Evolutionary conservation across 108 stramenopile species (phyloP).

Genomic region (Discostella pseudostelligera): DNA sequence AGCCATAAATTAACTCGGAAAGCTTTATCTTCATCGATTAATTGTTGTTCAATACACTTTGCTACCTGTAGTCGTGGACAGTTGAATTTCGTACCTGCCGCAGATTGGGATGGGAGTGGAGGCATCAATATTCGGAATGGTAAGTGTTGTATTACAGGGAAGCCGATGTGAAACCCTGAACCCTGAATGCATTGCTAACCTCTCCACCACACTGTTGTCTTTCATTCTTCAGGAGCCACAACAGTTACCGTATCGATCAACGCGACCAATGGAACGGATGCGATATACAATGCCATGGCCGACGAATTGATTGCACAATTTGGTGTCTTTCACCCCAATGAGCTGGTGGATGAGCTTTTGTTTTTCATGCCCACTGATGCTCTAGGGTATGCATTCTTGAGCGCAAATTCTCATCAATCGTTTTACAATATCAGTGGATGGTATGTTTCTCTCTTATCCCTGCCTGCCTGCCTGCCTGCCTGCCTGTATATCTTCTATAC

Average conservation of each 20-base stretch:
- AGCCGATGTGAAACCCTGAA: no score
- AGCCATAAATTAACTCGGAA: no score
- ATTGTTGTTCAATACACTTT: no score
- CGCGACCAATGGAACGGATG: not conserved
- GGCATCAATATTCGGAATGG: constrained; percentile 4
- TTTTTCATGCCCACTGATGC: constrained; percentile 1
- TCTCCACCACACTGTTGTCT: no score
- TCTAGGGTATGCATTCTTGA: not conserved
- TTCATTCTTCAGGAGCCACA: not conserved
- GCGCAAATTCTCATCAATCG: no score
- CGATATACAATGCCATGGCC: not conserved
- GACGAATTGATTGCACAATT: constrained; percentile 1
- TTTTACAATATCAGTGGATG: not conserved
- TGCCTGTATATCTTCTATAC: not conserved
- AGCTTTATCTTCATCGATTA: no score
- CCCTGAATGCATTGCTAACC: no score
- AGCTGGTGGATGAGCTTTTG: constrained; percentile 1
- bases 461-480: not conserved
- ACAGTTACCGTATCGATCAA: not conserved
- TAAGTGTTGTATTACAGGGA: not conserved
- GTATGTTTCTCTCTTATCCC: not conserved
- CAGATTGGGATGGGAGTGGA: constrained; percentile 1
- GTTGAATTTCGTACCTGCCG: not conserved
- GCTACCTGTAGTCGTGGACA: constrained; percentile 1
- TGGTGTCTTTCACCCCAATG: not conserved